Base-by-base conservation (phyloP, 2,329 filamentous ascomycete genomes). In the Xylaria sp. region DNA sequence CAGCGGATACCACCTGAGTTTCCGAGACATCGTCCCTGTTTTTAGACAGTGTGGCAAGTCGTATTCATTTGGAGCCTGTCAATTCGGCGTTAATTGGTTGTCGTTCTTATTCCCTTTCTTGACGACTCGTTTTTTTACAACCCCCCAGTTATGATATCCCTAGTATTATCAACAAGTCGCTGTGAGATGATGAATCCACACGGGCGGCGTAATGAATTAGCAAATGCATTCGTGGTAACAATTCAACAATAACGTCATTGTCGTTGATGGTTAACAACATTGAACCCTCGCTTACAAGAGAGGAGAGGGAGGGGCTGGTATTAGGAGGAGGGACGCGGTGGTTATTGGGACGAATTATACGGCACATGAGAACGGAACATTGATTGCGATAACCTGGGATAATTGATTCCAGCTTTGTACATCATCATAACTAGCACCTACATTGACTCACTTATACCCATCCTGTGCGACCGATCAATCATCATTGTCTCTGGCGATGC, bases 121-220 rank as follows among this genome's bases (percentile, higher is more conserved):
- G 34, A 69, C 60, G 69, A 55, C 46, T 66, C 59, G 48, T 61
- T 70, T 59, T 53, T 9, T 9, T n/a, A n/a, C n/a, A 18, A 28
- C 46, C 46, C 30, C 45, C 32, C 62, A 48, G 32, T 70, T 61
- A 70, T 61, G 63, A 71, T 70, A 66, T 65, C 67, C 64, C 62
- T 67, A 64, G 67, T 63, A 63, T 63, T 65, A 58, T 48, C 61
- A 57, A 46, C 65, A 50, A 48, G 15, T 65, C 23, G 64, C 67
- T 64, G 55, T 60, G 63, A 46, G 30, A 39, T 25, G 58, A 36
- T 46, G n/a, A 18, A 48, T 52, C 50, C 58, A 48, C 41, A 62
- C 20, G 56, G 56, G 43, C 45, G 52, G 45, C 50, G 52, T 67
- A 71, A 71, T 69, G 69, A 69, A 67, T 63, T 61, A 65, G 53